These are phyloP conservation scores for Ottelia alismoides DNA, from an alignment of 106 monocot species.

Conservation along the genomic window DNA sequence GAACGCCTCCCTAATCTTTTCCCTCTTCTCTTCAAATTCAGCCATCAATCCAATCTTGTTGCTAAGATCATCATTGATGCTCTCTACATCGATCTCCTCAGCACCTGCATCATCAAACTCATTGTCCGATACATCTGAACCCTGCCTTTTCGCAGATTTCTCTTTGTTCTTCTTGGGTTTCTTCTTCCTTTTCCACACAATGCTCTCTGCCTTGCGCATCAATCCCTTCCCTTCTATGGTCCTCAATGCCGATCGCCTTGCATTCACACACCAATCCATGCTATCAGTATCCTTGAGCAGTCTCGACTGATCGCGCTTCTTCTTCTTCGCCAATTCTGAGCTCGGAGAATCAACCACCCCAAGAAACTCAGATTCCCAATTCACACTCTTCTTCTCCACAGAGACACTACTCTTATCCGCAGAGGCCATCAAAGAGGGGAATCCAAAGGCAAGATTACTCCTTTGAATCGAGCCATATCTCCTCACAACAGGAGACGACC, in stretches of 20 bases:
- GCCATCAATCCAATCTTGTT: conserved; percentile 29
- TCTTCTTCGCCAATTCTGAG: conserved; percentile 6
- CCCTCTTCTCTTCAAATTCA: conserved; percentile 64
- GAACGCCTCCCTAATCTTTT: conserved; percentile 42
- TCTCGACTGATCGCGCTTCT: conserved; percentile 27
- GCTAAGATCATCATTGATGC: conserved; percentile 16
- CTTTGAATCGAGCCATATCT: too few species aligned
- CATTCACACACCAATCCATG: conserved; percentile 95
- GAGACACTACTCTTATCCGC: too few species aligned
- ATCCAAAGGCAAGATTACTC: too few species aligned
- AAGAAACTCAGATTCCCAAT: conserved; percentile 68
- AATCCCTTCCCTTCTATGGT: conserved; percentile 70
- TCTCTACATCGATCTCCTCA: conserved; percentile 20
- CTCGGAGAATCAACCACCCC: conserved; percentile 22
- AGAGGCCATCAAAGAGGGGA: too few species aligned
- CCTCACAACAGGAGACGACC: too few species aligned
- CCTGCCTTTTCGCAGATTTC: conserved; percentile 13
- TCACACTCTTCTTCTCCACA: conserved; percentile 22
- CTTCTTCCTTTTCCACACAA: conserved; percentile 72
- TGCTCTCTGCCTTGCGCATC: conserved; percentile 29
- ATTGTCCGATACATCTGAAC: conserved; percentile 12
- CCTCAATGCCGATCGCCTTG: conserved; percentile 51
- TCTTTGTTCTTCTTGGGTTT: conserved; percentile 31
- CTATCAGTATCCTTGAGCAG: conserved; percentile 44
- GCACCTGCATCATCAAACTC: conserved; percentile 25